Percentiles rank a stretch among this genome's conserved stretches.
Evolutionary conservation across 768 basidiomycete genomes (phyloP).

Genomic region (Lactarius tabidus): DNA sequence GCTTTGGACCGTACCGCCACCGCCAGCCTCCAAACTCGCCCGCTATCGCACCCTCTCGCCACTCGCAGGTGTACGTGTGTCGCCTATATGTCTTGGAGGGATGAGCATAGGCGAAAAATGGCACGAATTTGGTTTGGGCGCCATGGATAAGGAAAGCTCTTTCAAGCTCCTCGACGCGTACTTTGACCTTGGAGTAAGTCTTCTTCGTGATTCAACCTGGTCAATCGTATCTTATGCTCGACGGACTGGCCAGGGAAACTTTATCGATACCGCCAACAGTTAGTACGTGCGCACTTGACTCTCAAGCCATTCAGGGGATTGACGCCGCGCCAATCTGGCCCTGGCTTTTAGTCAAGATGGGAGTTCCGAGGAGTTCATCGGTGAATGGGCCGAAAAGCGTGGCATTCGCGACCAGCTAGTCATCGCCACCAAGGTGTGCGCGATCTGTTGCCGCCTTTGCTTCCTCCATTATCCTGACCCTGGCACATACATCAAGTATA

Average conservation of each 20-base stretch:
- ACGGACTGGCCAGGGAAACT: conserved; percentile 27
- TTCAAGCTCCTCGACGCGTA: conserved; percentile 41
- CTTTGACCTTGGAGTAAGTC: conserved; percentile 32
- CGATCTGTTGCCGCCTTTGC: not conserved
- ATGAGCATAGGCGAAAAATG: conserved; percentile 41
- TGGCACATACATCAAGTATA: conserved; percentile 26
- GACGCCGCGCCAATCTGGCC: not conserved
- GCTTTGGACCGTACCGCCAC: conserved; percentile 13
- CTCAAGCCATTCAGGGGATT: no score
- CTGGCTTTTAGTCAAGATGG: conserved; percentile 26
- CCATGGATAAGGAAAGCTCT: conserved; percentile 35
- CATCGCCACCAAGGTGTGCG: conserved; percentile 29
- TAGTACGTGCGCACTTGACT: conserved; percentile 29
- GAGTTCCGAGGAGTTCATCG: conserved; percentile 36
- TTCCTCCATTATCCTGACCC: not conserved
- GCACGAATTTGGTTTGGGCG: conserved; percentile 31
- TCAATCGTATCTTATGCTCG: not conserved
- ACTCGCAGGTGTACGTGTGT: conserved; percentile 37
- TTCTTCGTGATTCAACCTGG: no score
- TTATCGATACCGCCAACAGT: conserved; percentile 37
- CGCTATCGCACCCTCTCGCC: conserved; percentile 34
- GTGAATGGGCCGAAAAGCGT: conserved; percentile 40
- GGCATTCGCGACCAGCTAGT: conserved; percentile 39
- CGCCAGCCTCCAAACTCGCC: conserved; percentile 30
- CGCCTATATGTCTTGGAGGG: conserved; percentile 37